Conservation (phyloP, 805 yeast genomes). For the Wickerhamomyces chambardii region DNA sequence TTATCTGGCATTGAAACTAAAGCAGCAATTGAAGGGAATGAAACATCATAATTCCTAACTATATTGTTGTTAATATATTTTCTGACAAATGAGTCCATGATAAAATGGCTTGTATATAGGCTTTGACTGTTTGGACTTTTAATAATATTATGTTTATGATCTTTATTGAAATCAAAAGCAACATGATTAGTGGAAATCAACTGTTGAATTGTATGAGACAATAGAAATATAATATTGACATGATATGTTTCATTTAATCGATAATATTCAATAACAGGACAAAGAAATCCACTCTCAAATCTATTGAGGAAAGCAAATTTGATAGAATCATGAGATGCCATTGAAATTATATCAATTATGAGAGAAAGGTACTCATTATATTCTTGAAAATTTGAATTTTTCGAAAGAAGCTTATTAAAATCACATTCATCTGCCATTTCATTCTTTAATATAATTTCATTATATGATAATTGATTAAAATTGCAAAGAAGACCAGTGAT, state of each 20-base stretch:
- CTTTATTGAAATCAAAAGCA: background rate
- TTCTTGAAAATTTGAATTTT: background rate
- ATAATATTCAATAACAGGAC: constrained; percentile 5
- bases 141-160: no score
- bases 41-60: background rate
- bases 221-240: constrained; percentile 2
- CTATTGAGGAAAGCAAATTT: constrained; percentile 5
- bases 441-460: constrained; percentile 1
- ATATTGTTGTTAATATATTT: background rate
- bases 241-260: background rate
- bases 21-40: no score
- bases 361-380: constrained; percentile 1
- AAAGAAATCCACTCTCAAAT: constrained; percentile 5
- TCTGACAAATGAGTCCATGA: background rate
- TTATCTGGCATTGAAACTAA: no score
- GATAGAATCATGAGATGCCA: constrained; percentile 3
- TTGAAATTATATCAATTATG: constrained; percentile 5
- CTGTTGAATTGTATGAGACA: constrained; percentile 5
- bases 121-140: background rate
- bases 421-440: background rate
- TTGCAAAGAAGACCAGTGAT: constrained; percentile 7
- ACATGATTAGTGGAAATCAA: background rate
- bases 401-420: background rate
- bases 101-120: background rate
- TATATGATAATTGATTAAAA: constrained; percentile 7